These are phyloP conservation scores for Crucibulum laeve DNA, from an alignment of 768 basidiomycete species.

Conservation along the genomic window DNA sequence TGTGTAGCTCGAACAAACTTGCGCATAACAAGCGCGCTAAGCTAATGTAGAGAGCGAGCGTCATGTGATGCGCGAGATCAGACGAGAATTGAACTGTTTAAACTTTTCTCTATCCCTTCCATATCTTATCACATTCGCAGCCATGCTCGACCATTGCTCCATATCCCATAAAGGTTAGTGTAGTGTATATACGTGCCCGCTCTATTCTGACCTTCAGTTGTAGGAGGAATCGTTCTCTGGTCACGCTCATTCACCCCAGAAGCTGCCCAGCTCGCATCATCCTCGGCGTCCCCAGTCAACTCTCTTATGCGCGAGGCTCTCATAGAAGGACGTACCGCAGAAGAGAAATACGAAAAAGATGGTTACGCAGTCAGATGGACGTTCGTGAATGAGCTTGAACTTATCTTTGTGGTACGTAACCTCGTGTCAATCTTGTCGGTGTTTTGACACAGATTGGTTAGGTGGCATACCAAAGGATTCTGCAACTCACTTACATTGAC, in stretches of 20 bases:
- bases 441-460: conserved; percentile 21
- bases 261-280: conserved; percentile 62
- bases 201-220: conserved; percentile 5
- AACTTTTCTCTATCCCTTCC: conserved; percentile 1
- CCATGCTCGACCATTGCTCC: conserved; percentile 93
- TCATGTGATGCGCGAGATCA: too few relatives aligned
- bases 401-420: conserved; percentile 83
- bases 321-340: conserved; percentile 82
- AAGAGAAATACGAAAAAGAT: conserved; percentile 88
- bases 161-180: conserved; percentile 85
- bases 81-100: background rate
- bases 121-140: background rate
- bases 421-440: conserved; percentile 3
- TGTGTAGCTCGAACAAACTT: too few relatives aligned
- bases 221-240: conserved; percentile 93
- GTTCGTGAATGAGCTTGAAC: conserved; percentile 89
- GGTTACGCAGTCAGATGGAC: conserved; percentile 95
- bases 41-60: too few relatives aligned
- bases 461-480: conserved; percentile 96
- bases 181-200: background rate
- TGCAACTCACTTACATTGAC: conserved; percentile 92
- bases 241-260: conserved; percentile 92
- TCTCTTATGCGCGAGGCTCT: conserved; percentile 86
- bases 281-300: conserved; percentile 80
- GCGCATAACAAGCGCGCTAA: too few relatives aligned